Base-by-base conservation (phyloP, 2,329 filamentous ascomycete species). In the Fusarium sublunatum region DNA sequence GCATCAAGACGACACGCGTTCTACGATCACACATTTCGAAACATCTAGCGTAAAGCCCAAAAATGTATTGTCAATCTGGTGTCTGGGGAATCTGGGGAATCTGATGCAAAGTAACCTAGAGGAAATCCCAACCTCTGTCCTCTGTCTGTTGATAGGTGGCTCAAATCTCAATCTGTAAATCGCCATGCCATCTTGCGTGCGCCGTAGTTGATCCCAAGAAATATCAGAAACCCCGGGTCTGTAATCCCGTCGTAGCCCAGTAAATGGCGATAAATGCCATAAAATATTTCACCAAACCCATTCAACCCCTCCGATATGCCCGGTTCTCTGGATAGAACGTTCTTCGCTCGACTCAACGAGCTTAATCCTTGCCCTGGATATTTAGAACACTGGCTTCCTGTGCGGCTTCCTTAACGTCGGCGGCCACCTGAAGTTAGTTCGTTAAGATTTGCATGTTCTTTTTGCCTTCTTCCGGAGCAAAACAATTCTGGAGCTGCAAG, bases 11-110 rank as follows among this genome's bases (percentile, higher is more conserved):
- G 12, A 31, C 29, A 31, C 29, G 9, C 5, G 5, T 31, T 31
- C 10, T 12, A 19, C 19, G 19, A 19, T 19, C 19, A 19, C 3
- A 19, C 19, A 19, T 19, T 19, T 19, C 19, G 19, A 3, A 19
- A 19, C 19, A 19, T 19, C 2, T 19, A 19, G 3, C 19, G 3
- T 19, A 19, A 19, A 19, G 19, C 19, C 19, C 11, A 25, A 24
- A 28, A 15, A 15, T 24, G 7, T 24, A 29, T 50, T 42, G 11
- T 22, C 24, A 42, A 41, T 50, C 25, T 50, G 24, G 13, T 50
- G 49, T 50, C 8, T 42, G 24, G 22, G 36, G 9, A 48, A 40
- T 48, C 11, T 42, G 24, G 22, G 36, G 9, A 48, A 40, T 48
- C 11, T 52, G 49, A 40, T 34, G 6, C 26, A 13, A 40, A 4